These are phyloP conservation scores for Aspergillus conjunctus DNA, from an alignment of 495 filamentous ascomycete species.

Conservation along the genomic window DNA sequence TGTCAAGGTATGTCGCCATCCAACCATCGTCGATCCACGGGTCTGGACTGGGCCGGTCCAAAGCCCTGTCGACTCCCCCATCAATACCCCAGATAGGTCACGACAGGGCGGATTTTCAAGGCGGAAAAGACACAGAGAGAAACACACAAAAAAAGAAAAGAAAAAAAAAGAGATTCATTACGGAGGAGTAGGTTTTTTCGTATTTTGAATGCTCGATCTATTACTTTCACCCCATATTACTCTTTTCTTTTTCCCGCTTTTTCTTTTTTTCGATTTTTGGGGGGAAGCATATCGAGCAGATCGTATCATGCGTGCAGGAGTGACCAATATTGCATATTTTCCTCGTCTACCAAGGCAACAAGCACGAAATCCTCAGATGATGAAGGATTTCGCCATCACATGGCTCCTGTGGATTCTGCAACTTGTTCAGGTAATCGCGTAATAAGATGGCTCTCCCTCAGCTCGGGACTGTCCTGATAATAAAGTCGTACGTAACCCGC, in stretches of 20 bases:
- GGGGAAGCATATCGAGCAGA: conserved; percentile 4
- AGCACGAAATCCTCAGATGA: conserved; percentile 20
- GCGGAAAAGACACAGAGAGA: neutral
- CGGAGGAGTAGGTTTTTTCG: neutral
- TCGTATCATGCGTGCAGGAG: conserved; percentile 17
- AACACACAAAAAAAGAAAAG: conserved; percentile 14
- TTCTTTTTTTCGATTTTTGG: conserved; percentile 5
- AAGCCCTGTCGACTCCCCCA: conserved; percentile 20
- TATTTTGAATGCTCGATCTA: conserved; percentile 4
- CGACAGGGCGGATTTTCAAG: conserved; percentile 15
- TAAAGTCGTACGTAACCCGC: neutral
- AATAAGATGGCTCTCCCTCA: conserved; percentile 1
- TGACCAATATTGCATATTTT: conserved; percentile 19
- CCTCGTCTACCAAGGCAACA: conserved; percentile 5
- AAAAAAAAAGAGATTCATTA: conserved; percentile 4
- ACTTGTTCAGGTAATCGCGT: conserved; percentile 13
- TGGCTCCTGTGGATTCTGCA: conserved; percentile 15
- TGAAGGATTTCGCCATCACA: conserved; percentile 19
- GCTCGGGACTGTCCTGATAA: neutral
- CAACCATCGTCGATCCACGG: conserved; percentile 31
- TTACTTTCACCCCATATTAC: neutral
- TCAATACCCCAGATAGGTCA: conserved; percentile 25
- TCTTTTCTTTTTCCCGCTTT: conserved; percentile 8
- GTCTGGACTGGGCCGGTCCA: conserved; percentile 26
- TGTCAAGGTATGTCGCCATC: conserved; percentile 10